Percentiles rank a stretch among this genome's conserved stretches.
Conservation (phyloP, 768 basidiomycete genomes). For the Russula vinacea region DNA sequence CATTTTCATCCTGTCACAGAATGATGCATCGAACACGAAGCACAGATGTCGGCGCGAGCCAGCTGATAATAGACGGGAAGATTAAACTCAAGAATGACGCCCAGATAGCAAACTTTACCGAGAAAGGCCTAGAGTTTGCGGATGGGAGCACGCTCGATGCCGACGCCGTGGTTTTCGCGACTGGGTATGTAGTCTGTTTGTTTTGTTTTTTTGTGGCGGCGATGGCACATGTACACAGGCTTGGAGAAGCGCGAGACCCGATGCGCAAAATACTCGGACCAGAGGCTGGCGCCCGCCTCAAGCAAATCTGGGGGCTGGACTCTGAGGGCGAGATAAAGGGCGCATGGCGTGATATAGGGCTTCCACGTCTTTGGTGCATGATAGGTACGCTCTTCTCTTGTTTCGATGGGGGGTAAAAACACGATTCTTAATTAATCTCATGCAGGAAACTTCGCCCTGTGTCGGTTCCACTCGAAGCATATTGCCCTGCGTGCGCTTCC, state of each 20-base stretch:
- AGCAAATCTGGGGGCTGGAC: conserved; percentile 63
- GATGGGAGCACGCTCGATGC: conserved; percentile 45
- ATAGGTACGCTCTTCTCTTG: conserved; percentile 44
- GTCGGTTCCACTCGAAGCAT: conserved; percentile 66
- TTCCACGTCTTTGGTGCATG: conserved; percentile 55
- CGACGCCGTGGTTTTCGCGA: conserved; percentile 51
- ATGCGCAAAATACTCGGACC: conserved; percentile 47
- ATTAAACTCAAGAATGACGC: conserved; percentile 48
- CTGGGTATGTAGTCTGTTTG: conserved; percentile 40
- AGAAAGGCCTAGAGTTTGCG: conserved; percentile 42
- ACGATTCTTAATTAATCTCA: neutral
- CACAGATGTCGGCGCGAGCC: conserved; percentile 43
- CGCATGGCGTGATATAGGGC: conserved; percentile 49
- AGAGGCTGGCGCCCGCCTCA: conserved; percentile 44
- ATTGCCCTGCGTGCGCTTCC: conserved; percentile 56
- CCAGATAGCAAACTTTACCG: conserved; percentile 43
- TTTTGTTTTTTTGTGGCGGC: neutral
- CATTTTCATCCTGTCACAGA: neutral
- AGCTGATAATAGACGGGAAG: conserved; percentile 45
- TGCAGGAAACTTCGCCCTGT: conserved; percentile 54
- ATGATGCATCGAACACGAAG: neutral
- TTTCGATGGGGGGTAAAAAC: neutral
- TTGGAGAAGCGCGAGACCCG: conserved; percentile 44
- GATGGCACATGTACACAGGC: conserved; percentile 35
- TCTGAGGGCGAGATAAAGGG: conserved; percentile 60